These are phyloP conservation scores for Fusarium scirpi DNA, from an alignment of 2,329 filamentous ascomycete genomes.

Conservation along the genomic window DNA sequence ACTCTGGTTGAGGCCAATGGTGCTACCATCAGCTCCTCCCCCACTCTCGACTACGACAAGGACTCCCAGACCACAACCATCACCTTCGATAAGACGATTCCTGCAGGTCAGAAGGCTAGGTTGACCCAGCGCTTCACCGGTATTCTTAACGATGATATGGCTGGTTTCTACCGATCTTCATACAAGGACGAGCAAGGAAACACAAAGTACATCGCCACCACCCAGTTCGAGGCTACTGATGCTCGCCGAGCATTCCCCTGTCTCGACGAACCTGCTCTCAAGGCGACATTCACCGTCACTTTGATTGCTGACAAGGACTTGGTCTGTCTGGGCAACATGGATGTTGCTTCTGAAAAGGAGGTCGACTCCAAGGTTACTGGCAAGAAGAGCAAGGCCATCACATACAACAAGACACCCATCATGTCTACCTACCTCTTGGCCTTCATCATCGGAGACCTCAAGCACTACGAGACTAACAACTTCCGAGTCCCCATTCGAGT, in stretches of 20 bases:
- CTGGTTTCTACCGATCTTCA: conserved; percentile 95
- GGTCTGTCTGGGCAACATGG: conserved; percentile 97
- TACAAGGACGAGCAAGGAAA: conserved; percentile 87
- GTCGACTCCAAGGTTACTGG: conserved; percentile 72
- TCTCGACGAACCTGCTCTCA: conserved; percentile 95
- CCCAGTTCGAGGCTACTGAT: conserved; percentile 97
- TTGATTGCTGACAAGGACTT: conserved; percentile 89
- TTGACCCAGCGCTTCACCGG: conserved; percentile 74
- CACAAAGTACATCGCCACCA: conserved; percentile 85
- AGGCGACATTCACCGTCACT: conserved; percentile 92
- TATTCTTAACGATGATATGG: conserved; percentile 92
- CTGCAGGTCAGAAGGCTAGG: conserved; percentile 80
- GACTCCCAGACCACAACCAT: conserved; percentile 85
- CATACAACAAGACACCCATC: conserved; percentile 89
- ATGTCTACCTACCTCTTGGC: conserved; percentile 98
- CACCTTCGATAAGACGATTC: conserved; percentile 78
- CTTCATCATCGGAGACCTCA: conserved; percentile 93
- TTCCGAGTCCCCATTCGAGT: conserved; percentile 94
- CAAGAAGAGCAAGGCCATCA: conserved; percentile 82
- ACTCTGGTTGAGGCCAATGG: conserved; percentile 61
- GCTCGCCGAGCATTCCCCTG: conserved; percentile 93
- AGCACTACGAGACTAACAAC: conserved; percentile 90
- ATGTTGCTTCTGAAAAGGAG: conserved; percentile 83
- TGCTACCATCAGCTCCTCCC: conserved; percentile 54
- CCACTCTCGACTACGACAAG: conserved; percentile 77